Conservation (phyloP, 2,329 filamentous ascomycete species). For the Pseudogymnoascus verrucosus region DNA sequence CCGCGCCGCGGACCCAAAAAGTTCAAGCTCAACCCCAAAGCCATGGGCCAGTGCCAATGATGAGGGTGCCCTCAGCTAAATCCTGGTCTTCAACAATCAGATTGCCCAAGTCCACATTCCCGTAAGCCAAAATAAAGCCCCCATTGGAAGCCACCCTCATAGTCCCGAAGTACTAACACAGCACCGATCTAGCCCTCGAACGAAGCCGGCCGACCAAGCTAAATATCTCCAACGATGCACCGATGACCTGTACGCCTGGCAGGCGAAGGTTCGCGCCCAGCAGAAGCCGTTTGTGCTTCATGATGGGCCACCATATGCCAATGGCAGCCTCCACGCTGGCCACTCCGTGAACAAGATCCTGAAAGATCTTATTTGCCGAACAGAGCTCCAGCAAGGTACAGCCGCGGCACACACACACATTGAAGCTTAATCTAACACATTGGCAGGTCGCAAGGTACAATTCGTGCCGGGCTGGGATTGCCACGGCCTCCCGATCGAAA, state of each 20-base stretch:
- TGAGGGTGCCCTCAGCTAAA: constrained; percentile 30
- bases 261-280: constrained; percentile 38
- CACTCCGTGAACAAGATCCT: constrained; percentile 96
- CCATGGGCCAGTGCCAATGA: constrained; percentile 4
- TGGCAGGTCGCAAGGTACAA: constrained; percentile 53
- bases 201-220: constrained; percentile 36
- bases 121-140: constrained; percentile 38
- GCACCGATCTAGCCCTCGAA: constrained; percentile 24
- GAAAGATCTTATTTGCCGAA: constrained; percentile 85
- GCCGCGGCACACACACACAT: neutral
- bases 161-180: constrained; percentile 12
- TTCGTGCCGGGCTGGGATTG: constrained; percentile 97
- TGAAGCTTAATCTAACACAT: constrained; percentile 1
- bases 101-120: constrained; percentile 67
- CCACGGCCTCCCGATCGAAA: constrained; percentile 91
- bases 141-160: neutral
- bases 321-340: constrained; percentile 82
- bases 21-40: neutral
- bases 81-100: constrained; percentile 68
- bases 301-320: constrained; percentile 95
- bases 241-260: constrained; percentile 87
- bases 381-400: constrained; percentile 64
- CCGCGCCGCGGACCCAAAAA: neutral
- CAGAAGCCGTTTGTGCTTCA: constrained; percentile 67
- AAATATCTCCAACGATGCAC: constrained; percentile 67